These are phyloP conservation scores for Aspergillus ellipticus DNA, from an alignment of 495 filamentous ascomycete species.

Conservation along the genomic window DNA sequence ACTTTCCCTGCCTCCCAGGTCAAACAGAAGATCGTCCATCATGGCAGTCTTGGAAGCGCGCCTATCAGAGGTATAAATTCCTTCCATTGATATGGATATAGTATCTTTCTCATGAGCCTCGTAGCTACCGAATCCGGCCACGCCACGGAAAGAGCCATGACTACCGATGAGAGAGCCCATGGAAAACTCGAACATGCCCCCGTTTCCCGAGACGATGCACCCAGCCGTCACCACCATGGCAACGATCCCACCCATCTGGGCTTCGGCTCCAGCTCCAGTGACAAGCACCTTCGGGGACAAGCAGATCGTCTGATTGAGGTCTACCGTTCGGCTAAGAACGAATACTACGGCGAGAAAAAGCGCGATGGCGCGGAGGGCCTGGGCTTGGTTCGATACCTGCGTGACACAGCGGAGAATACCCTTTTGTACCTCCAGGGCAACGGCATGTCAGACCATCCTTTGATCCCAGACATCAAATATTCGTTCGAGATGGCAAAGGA, in stretches of 20 bases:
- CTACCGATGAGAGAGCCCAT: not conserved
- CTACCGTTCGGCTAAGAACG: slow-evolving; percentile 36
- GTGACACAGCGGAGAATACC: slow-evolving; percentile 47
- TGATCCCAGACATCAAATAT: slow-evolving; percentile 31
- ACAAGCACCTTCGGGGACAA: slow-evolving; percentile 5
- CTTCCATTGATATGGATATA: not conserved
- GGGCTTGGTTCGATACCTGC: slow-evolving; percentile 41
- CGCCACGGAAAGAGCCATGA: not conserved
- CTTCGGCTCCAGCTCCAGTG: not conserved
- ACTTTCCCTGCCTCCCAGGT: slow-evolving; percentile 9
- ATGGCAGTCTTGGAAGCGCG: slow-evolving; percentile 15
- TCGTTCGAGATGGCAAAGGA: slow-evolving; percentile 26
- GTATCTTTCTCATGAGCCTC: not conserved
- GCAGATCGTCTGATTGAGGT: slow-evolving; percentile 30
- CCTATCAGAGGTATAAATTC: slow-evolving; percentile 19
- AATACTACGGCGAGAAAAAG: slow-evolving; percentile 28
- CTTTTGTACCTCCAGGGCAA: slow-evolving; percentile 32
- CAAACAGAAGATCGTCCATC: slow-evolving; percentile 13
- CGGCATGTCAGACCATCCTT: slow-evolving; percentile 14
- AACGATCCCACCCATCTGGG: not conserved
- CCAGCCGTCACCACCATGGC: not conserved
- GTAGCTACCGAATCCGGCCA: not conserved
- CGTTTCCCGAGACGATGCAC: not conserved
- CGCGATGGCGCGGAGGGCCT: slow-evolving; percentile 20
- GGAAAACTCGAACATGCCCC: not conserved